Percentiles rank a stretch among this genome's conserved stretches.
Conservation (phyloP, 2,329 filamentous ascomycete genomes). For the Lachnellula hyalina region DNA sequence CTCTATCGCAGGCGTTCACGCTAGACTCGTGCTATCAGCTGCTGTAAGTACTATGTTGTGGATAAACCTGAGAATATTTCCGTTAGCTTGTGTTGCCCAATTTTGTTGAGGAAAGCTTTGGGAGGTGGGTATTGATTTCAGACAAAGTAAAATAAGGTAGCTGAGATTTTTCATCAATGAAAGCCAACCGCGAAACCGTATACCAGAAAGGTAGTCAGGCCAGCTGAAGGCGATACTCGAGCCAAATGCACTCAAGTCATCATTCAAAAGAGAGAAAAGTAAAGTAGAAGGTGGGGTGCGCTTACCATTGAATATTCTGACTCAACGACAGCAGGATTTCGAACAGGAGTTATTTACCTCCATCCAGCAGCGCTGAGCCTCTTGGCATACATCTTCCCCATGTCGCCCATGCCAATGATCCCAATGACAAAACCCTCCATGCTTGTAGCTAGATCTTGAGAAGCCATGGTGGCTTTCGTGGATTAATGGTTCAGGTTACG, state of each 20-base stretch:
- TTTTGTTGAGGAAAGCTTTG: slow-evolving; percentile 1
- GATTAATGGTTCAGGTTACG: slow-evolving; percentile 2
- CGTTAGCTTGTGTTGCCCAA: slow-evolving; percentile 24
- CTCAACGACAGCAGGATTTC: slow-evolving; percentile 31
- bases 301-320: slow-evolving; percentile 25
- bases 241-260: slow-evolving; percentile 99
- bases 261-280: slow-evolving; percentile 46
- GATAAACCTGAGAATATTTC: slow-evolving; percentile 6
- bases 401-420: slow-evolving; percentile 98
- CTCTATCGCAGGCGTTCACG: slow-evolving; percentile 89
- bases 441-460: slow-evolving; percentile 6
- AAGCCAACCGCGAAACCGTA: slow-evolving; percentile 53
- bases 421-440: slow-evolving; percentile 66
- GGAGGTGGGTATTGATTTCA: slow-evolving; percentile 50
- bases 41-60: slow-evolving; percentile 18
- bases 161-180: slow-evolving; percentile 99
- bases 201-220: slow-evolving; percentile 72
- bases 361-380: slow-evolving; percentile 86
- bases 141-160: slow-evolving; percentile 92
- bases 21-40: slow-evolving; percentile 44
- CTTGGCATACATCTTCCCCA: slow-evolving; percentile 98
- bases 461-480: slow-evolving; percentile 3
- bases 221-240: slow-evolving; percentile 79
- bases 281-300: slow-evolving; percentile 25
- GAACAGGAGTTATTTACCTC: slow-evolving; percentile 61